These are phyloP conservation scores for Collariella sp. DNA, from an alignment of 495 filamentous ascomycete species.

Conservation along the genomic window DNA sequence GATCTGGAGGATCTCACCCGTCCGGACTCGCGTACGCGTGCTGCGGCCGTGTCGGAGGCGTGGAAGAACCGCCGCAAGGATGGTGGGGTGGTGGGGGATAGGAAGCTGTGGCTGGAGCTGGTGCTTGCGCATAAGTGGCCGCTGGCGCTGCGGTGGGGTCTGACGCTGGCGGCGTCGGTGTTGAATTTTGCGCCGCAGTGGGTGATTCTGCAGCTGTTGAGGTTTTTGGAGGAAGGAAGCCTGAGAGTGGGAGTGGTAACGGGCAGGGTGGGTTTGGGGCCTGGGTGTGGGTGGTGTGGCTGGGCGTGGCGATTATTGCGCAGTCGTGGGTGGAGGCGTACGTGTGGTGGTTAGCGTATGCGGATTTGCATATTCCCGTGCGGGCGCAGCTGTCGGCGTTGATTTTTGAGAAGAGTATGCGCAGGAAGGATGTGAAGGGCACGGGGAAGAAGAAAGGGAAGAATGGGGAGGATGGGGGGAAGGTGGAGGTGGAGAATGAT, in stretches of 20 bases:
- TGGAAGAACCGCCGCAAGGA: too few relatives aligned
- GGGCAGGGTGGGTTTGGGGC: slow-evolving; percentile 37
- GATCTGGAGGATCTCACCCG: slow-evolving; percentile 53
- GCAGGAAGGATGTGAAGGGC: slow-evolving; percentile 64
- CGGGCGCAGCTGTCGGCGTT: slow-evolving; percentile 61
- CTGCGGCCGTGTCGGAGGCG: slow-evolving; percentile 36
- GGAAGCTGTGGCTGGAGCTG: slow-evolving; percentile 59
- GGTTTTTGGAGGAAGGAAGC: slow-evolving; percentile 54
- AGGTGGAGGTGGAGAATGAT: slow-evolving; percentile 41
- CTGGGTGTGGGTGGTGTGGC: slow-evolving; percentile 59
- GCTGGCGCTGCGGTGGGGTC: slow-evolving; percentile 45
- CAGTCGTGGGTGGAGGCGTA: slow-evolving; percentile 52
- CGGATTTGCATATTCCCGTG: slow-evolving; percentile 54
- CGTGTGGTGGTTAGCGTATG: slow-evolving; percentile 57
- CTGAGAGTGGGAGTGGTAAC: too few relatives aligned
- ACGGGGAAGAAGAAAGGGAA: slow-evolving; percentile 26
- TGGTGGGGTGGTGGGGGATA: too few relatives aligned
- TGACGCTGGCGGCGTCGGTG: slow-evolving; percentile 46
- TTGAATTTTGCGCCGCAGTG: slow-evolving; percentile 62
- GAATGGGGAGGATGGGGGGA: slow-evolving; percentile 14
- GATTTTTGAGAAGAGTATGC: slow-evolving; percentile 70
- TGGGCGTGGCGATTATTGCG: slow-evolving; percentile 50
- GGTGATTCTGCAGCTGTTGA: slow-evolving; percentile 56
- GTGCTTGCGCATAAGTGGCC: slow-evolving; percentile 45
- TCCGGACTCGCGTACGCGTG: slow-evolving; percentile 41